Percentiles rank a stretch among this genome's conserved stretches.
phyloP scores from a whole-genome alignment of 1,284 basidiomycete genomes.

The Ganoderma sp. region DNA sequence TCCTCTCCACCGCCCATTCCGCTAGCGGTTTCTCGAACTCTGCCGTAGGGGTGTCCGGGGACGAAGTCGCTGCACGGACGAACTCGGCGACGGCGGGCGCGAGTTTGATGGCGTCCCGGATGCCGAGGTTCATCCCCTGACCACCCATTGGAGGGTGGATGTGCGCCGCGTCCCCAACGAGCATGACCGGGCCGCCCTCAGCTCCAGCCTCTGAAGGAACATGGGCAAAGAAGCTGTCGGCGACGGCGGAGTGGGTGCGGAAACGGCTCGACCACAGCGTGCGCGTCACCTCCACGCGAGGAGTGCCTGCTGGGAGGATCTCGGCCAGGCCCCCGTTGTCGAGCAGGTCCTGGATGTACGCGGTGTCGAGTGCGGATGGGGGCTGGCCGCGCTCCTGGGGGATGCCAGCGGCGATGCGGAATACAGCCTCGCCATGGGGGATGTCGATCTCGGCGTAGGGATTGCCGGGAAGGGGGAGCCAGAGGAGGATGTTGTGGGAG shows the following conservation, averaged over 20 bases:
- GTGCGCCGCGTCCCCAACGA: conserved; percentile 54
- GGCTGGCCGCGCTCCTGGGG: conserved; percentile 41
- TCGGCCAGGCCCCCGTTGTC: conserved; percentile 45
- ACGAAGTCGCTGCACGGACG: conserved; percentile 1
- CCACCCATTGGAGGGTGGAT: conserved; percentile 53
- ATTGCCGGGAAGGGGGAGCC: conserved; percentile 37
- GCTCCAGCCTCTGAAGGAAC: conserved; percentile 22
- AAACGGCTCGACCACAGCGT: conserved; percentile 49
- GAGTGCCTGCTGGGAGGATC: conserved; percentile 19
- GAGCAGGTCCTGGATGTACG: conserved; percentile 46
- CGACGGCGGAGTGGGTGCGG: conserved; percentile 46
- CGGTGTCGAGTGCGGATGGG: conserved; percentile 39
- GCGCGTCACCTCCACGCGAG: conserved; percentile 24
- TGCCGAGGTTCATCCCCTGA: conserved; percentile 56
- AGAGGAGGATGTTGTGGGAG: conserved; percentile 40
- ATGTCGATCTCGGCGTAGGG: conserved; percentile 25
- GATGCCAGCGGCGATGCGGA: conserved; percentile 45
- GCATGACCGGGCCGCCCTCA: conserved; percentile 33
- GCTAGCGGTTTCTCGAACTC: conserved; percentile 27
- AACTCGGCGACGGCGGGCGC: conserved; percentile 38
- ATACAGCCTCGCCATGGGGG: conserved; percentile 30
- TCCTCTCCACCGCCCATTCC: conserved; percentile 33
- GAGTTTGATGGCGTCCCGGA: conserved; percentile 49
- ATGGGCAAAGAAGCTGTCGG: conserved; percentile 42
- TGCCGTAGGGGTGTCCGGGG: neutral